phyloP scores from a whole-genome alignment of 169 alveolate genomes.

The Cryptosporidium baileyi region DNA sequence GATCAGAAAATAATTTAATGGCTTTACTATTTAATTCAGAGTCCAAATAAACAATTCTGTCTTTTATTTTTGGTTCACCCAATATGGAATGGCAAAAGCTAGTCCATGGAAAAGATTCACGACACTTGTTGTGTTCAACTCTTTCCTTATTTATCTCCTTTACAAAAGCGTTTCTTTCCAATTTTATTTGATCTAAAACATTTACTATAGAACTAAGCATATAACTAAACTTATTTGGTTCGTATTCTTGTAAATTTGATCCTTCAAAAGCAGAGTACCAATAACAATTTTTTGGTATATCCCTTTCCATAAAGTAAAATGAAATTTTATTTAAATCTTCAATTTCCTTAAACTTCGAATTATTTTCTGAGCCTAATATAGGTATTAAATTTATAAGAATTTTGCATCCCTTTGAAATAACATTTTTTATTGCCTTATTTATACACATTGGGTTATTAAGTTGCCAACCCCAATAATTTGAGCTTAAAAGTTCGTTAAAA shows the following conservation, averaged over 20 bases:
- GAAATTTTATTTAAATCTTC: not conserved
- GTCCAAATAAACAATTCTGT: not conserved
- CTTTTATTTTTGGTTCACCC: conserved; percentile 38
- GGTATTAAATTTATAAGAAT: conserved; percentile 17
- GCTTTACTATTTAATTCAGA: conserved; percentile 33
- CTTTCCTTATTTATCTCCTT: not conserved
- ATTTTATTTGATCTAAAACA: not conserved
- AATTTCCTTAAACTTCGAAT: not conserved
- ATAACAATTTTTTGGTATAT: not conserved
- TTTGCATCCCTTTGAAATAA: not conserved
- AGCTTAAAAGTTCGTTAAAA: conserved; percentile 5
- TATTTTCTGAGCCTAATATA: not conserved
- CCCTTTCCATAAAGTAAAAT: not conserved
- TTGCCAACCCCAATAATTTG: conserved; percentile 68
- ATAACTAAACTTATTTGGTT: not conserved
- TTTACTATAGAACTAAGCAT: not conserved
- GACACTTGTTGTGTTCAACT: not conserved
- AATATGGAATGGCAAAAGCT: conserved; percentile 76
- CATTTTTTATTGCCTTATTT: conserved; percentile 15
- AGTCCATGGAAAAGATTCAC: conserved; percentile 78
- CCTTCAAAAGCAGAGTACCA: not conserved
- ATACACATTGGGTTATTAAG: not conserved
- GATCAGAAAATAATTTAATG: conserved; percentile 75
- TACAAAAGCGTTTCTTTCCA: not conserved
- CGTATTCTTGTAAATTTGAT: not conserved